These are phyloP conservation scores for Microbotryum lychnidis-dioicae DNA, from an alignment of 1,284 basidiomycete species.

Conservation along the genomic window DNA sequence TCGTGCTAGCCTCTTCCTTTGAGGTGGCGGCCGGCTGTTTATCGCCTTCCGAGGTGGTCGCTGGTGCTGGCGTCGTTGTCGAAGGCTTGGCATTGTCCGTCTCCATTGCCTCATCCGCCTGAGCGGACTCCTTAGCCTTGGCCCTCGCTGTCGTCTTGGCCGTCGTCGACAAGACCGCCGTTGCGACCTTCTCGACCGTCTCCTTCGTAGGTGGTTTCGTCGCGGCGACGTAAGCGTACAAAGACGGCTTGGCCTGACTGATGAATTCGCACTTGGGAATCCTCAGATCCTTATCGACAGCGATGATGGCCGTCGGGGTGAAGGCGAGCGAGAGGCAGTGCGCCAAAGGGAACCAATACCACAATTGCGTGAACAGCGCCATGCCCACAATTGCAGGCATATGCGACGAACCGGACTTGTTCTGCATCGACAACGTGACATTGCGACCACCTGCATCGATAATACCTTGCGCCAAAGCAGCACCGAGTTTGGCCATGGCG, in stretches of 20 bases:
- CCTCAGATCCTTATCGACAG: conserved; percentile 74
- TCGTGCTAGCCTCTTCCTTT: too few relatives aligned
- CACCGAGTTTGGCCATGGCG: conserved; percentile 92
- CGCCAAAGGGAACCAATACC: conserved; percentile 99
- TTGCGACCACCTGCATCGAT: conserved; percentile 95
- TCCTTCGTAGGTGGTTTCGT: conserved; percentile 85
- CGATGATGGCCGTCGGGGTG: conserved; percentile 87
- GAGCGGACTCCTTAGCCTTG: conserved; percentile 59
- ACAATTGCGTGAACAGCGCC: conserved; percentile 93
- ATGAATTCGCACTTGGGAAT: conserved; percentile 81
- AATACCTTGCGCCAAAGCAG: conserved; percentile 84
- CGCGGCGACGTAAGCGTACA: conserved; percentile 79
- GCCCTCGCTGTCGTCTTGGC: conserved; percentile 87
- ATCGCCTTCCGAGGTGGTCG: conserved; percentile 41
- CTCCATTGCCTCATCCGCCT: conserved; percentile 63
- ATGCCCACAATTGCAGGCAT: conserved; percentile 90
- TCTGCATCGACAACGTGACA: conserved; percentile 83
- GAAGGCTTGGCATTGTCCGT: conserved; percentile 42
- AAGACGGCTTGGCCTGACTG: conserved; percentile 52
- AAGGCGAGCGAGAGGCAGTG: conserved; percentile 86
- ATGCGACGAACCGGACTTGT: conserved; percentile 79
- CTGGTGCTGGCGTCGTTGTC: conserved; percentile 23
- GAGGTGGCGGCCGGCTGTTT: too few relatives aligned
- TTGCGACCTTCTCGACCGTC: conserved; percentile 75
- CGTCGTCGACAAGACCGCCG: conserved; percentile 88